Evolutionary conservation across 73 alveolate species (phyloP).

Genomic region (Paramecium sexaurelia): DNA sequence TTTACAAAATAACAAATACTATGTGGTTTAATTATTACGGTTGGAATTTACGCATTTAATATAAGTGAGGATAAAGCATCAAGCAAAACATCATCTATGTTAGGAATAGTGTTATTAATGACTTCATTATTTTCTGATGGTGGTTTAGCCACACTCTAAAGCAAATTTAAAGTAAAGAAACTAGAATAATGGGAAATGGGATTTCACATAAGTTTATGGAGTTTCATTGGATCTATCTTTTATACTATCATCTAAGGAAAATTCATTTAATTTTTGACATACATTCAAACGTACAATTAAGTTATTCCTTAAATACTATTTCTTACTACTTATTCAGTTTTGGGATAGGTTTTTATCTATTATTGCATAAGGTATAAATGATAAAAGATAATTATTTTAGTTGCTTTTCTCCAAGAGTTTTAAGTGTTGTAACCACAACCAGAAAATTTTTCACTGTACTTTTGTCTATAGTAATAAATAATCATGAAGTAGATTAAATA

Average conservation of each 20-base stretch:
- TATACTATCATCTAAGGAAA: conserved; percentile 9
- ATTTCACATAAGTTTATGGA: not conserved
- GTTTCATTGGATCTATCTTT: conserved; percentile 7
- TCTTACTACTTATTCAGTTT: not conserved
- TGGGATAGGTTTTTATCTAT: conserved; percentile 57
- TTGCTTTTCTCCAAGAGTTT: conserved; percentile 32
- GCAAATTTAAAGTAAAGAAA: not conserved
- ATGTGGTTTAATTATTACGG: conserved; percentile 57
- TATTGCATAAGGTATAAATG: conserved; percentile 40
- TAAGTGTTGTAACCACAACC: conserved; percentile 61
- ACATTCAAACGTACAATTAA: not conserved
- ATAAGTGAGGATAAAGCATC: conserved; percentile 4
- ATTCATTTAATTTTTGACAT: not conserved
- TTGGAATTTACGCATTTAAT: conserved; percentile 43
- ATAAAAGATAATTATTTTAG: not conserved
- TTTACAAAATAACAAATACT: conserved; percentile 21
- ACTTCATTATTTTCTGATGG: conserved; percentile 60
- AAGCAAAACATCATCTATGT: not conserved
- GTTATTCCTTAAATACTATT: not conserved
- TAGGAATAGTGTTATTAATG: conserved; percentile 44
- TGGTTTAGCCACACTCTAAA: conserved; percentile 26
- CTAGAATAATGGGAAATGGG: conserved; percentile 33
- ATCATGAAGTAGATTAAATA: not conserved
- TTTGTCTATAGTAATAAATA: not conserved
- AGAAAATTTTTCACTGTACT: conserved; percentile 63